A percentile compares a stretch with the other conserved stretches of the same genome.
Conservation (phyloP, 129 eudicot species). For the Daucus carota region DH1_v3.0 NC_030385.2:1065001-1065500, state of each 20-base stretch:
- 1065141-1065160: slow-evolving; percentile 10
- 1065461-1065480: slow-evolving; percentile 10
- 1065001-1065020: slow-evolving; percentile 13
- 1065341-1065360: slow-evolving; percentile 6
- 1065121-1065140: slow-evolving; percentile 13
- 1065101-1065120: slow-evolving; percentile 14
- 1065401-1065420: neutral
- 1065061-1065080: slow-evolving; percentile 21
- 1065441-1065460: slow-evolving; percentile 8
- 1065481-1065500: slow-evolving; percentile 12
- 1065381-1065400: neutral
- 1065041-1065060: slow-evolving; percentile 8
- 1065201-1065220: neutral
- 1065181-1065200: neutral
- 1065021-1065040: slow-evolving; percentile 8
- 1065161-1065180: neutral
- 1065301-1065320: slow-evolving; percentile 28
- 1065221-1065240: neutral
- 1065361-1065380: neutral
- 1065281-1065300: slow-evolving; percentile 16
- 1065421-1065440: neutral
- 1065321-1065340: slow-evolving; percentile 6
- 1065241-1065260: neutral
- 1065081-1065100: slow-evolving; percentile 7
- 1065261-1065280: neutral